phyloP scores from a whole-genome alignment of 2,329 filamentous ascomycete genomes.

The Phaeosphaeria sp. region DNA sequence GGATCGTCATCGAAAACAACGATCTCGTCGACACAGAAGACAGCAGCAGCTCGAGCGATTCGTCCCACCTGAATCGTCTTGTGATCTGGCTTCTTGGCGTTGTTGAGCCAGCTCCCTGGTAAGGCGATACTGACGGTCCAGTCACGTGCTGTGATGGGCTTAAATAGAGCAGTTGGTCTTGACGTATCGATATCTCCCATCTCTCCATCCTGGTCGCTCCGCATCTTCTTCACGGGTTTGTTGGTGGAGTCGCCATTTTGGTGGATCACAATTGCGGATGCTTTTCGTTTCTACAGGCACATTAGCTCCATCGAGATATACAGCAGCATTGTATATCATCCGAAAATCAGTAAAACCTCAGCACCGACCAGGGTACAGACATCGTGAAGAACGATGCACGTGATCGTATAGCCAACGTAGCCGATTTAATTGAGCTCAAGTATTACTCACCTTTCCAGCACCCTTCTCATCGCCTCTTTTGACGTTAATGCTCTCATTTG shows the following conservation, averaged over 20 bases:
- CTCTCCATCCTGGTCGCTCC: constrained; percentile 12
- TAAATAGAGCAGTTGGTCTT: constrained; percentile 74
- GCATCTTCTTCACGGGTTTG: constrained; percentile 24
- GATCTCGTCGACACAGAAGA: constrained; percentile 86
- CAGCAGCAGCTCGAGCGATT: constrained; percentile 79
- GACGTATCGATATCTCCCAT: constrained; percentile 58
- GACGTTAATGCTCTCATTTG: not conserved
- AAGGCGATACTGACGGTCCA: constrained; percentile 82
- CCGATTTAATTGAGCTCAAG: not conserved
- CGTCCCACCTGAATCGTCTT: constrained; percentile 76
- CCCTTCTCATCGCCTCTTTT: not conserved
- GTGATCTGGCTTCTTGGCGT: constrained; percentile 75
- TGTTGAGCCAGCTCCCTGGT: constrained; percentile 72
- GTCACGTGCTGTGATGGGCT: constrained; percentile 67
- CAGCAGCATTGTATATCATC: too few relatives aligned
- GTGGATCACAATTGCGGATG: constrained; percentile 24
- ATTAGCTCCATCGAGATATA: not conserved
- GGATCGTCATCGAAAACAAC: constrained; percentile 80
- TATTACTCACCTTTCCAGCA: not conserved
- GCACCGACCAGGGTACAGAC: too few relatives aligned
- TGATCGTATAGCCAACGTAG: not conserved
- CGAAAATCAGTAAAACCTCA: too few relatives aligned
- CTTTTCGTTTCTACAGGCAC: constrained; percentile 29
- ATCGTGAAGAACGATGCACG: too few relatives aligned
- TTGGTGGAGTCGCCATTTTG: constrained; percentile 1